phyloP scores from a whole-genome alignment of 257 asterid species.

The Nicotiana sylvestris region DNA sequence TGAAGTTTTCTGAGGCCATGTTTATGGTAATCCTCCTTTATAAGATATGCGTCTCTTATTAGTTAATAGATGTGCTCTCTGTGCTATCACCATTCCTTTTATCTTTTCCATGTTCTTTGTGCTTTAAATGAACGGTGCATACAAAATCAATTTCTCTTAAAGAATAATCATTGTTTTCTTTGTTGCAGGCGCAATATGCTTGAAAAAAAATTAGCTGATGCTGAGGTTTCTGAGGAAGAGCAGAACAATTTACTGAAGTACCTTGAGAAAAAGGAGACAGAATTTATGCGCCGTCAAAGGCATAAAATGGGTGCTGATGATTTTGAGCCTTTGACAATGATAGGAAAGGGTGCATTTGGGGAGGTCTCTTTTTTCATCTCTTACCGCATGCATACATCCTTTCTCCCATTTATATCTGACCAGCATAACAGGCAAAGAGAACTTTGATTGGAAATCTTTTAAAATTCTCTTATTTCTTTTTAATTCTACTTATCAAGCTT shows the following conservation, averaged over 20 bases:
- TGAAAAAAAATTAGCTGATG: constrained; percentile 88
- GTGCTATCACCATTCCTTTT: background rate
- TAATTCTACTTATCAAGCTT: background rate
- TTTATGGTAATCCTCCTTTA: background rate
- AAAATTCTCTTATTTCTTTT: background rate
- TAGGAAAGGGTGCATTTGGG: constrained; percentile 97
- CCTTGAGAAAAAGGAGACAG: constrained; percentile 89
- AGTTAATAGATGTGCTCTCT: background rate
- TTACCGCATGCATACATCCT: background rate
- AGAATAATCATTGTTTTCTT: constrained; percentile 8
- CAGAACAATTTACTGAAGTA: constrained; percentile 72
- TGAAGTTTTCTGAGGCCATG: background rate
- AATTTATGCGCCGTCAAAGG: constrained; percentile 96
- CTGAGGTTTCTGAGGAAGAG: constrained; percentile 90
- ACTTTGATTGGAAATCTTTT: background rate
- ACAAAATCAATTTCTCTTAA: background rate
- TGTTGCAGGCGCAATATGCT: constrained; percentile 68
- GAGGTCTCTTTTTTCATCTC: constrained; percentile 54
- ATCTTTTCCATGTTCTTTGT: background rate
- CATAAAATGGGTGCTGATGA: constrained; percentile 98
- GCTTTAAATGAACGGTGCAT: background rate
- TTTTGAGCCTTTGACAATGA: constrained; percentile 92
- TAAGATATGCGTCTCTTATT: background rate
- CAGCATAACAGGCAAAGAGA: background rate
- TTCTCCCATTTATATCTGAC: background rate